phyloP scores from a whole-genome alignment of 2,329 filamentous ascomycete species.

The Nigrospora osmanthi region DNA sequence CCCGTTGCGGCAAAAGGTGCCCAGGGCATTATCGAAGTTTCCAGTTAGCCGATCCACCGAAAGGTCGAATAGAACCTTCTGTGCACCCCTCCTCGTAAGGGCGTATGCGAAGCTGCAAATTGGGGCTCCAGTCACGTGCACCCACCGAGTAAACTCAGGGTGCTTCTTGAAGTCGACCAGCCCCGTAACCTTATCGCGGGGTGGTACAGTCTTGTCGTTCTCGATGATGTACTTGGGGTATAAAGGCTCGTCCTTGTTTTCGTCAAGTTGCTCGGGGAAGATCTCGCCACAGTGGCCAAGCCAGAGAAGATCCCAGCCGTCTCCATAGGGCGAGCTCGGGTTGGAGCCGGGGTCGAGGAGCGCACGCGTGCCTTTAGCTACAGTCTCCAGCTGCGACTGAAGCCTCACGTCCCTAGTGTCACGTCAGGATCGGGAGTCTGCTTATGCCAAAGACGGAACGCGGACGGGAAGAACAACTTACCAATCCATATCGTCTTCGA shows the following conservation, averaged over 20 bases:
- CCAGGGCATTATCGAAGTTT: constrained; percentile 7
- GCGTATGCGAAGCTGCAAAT: constrained; percentile 8
- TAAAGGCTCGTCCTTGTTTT: constrained; percentile 3
- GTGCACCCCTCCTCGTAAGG: constrained; percentile 4
- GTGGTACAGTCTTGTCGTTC: constrained; percentile 6
- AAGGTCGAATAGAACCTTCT: constrained; percentile 7
- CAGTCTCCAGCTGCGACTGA: constrained; percentile 19
- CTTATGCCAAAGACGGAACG: background rate
- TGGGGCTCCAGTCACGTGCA: constrained; percentile 7
- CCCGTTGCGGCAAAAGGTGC: constrained; percentile 4
- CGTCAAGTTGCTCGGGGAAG: constrained; percentile 6
- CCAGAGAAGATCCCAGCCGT: constrained; percentile 29
- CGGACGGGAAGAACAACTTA: background rate
- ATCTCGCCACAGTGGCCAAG: constrained; percentile 26
- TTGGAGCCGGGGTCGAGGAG: constrained; percentile 4
- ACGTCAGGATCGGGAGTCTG: background rate
- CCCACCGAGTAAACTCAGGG: constrained; percentile 6
- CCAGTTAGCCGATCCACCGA: constrained; percentile 6
- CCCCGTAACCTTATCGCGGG: constrained; percentile 3
- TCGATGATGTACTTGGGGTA: constrained; percentile 7
- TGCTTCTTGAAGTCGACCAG: constrained; percentile 3
- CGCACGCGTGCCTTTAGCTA: constrained; percentile 22
- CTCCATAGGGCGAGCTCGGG: constrained; percentile 5
- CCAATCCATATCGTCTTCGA: constrained; percentile 32
- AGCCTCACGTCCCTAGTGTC: constrained; percentile 22